Evolutionary conservation across 1,284 basidiomycete genomes (phyloP), one percentile per base, ranked within the genome.

Genomic region (Pholiota adiposa): DNA sequence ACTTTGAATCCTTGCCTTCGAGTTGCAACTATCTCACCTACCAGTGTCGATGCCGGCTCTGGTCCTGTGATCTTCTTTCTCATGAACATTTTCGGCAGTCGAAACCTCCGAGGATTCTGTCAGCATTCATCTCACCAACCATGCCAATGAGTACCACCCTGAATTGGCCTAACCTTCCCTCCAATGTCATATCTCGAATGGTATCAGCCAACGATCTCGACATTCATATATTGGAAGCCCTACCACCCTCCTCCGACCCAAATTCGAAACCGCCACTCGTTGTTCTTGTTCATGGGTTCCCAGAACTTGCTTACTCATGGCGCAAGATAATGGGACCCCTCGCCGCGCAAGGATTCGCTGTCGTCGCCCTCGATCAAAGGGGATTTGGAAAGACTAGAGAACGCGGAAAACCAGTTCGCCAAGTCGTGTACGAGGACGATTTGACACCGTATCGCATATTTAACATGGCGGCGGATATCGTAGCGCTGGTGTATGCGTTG

Each of bases 281-380:
- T 58, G 62, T 88, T n/a, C 78, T 87, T 29, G 70, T 88, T 0
- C 86, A 88, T 62, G 87, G 87, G 38, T 88, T 88, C 67, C 86
- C 87, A 11, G 87, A 87, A 66, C 75, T 88, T 9, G 80, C 84
- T 1, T 85, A 83, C 65, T 88, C 86, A 8, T 88, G 85, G 86
- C 78, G 86, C 19, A 83, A 83, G 60, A 60, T 87, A 31, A 75
- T 89, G 36, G 62, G 71, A 0, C 84, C 85, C 1, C 76, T 88
- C 31, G 70, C 82, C 0, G 62, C 72, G 12, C 75, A 75, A 12
- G 85, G 83, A 3, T 85, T 79, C 67, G 76, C 79, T 43, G 79
- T 84, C 62, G 77, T 86, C 29, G 83, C 81, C 1, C 83, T 81
- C 12, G 84, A 86, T 61, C 73, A 81, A 46, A 73, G 84, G 33